Base-by-base conservation (phyloP, 257 asterid species). In the Perilla frutescens region DNA sequence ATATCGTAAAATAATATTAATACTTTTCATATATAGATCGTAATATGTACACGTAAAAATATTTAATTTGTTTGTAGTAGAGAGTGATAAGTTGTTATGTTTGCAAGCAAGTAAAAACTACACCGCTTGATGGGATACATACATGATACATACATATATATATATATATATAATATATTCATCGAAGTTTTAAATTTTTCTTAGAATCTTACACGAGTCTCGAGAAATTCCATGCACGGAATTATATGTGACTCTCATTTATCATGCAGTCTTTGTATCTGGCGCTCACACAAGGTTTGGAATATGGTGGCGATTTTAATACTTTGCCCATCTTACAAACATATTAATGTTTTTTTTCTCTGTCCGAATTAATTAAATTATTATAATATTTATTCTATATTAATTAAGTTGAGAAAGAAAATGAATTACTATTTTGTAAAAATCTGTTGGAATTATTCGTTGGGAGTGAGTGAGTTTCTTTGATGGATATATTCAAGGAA, bases 211-310 rank as follows among this genome's bases (percentile, higher is more conserved):
- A 26, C 79, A 31, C 14, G 56, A 32, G 40, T 60, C 34, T 73
- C 72, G 7, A 64, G 74, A 74, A n/a, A 72, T 53, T 10, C 72
- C 54, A 50, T 48, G 80, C 62, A 62, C 61, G 49, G 41, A 68
- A 49, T 67, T 15, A 12, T 29, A 55, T 34, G 48, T 1, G 51
- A 8, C 48, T 36, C 15, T 48, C 41, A 44, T 6, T 26, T n/a
- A n/a, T n/a, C n/a, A n/a, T n/a, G n/a, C n/a, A n/a, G n/a, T n/a
- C n/a, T n/a, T n/a, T n/a, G n/a, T n/a, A n/a, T n/a, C n/a, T n/a
- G n/a, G n/a, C 61, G 9, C 62, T 26, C 40, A 13, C 40, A 56
- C 59, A 14, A n/a, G 1, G 7, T 53, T 51, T 15, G 11, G 5
- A 14, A 56, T 26, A 14, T 14, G 29, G 29, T 14, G 29, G 29